phyloP scores from a whole-genome alignment of 1,139 yeast species.

The Geotrichum carabidarum region DNA sequence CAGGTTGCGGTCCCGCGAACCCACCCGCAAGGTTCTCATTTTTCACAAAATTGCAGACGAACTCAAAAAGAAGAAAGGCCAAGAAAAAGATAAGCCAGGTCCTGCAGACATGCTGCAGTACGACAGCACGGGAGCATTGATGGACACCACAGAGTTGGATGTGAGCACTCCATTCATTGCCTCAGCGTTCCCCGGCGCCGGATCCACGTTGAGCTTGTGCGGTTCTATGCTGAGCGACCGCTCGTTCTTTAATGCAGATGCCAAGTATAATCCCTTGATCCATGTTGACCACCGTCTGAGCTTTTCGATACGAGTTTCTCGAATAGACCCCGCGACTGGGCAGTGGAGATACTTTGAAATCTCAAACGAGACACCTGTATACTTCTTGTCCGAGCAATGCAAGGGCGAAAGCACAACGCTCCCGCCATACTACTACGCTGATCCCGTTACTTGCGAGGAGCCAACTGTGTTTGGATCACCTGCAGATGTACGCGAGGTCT shows the following conservation, averaged over 20 bases:
- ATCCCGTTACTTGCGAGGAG: background rate
- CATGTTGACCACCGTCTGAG: constrained; percentile 72
- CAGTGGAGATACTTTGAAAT: constrained; percentile 80
- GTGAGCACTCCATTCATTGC: too few relatives aligned
- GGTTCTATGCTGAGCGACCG: too few relatives aligned
- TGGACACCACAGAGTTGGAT: constrained; percentile 14
- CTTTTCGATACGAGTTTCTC: constrained; percentile 71
- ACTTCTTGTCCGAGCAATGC: constrained; percentile 67
- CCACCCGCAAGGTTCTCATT: constrained; percentile 29
- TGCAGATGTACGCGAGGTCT: background rate
- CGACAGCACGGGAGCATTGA: constrained; percentile 20
- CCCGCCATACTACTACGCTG: constrained; percentile 49
- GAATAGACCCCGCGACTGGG: constrained; percentile 41
- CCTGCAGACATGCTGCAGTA: constrained; percentile 10
- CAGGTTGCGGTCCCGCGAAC: constrained; percentile 30
- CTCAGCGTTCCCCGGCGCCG: too few relatives aligned
- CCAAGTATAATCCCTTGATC: constrained; percentile 61
- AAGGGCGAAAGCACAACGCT: constrained; percentile 60
- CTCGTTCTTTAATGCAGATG: constrained; percentile 54
- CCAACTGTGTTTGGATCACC: background rate
- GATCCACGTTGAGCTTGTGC: too few relatives aligned
- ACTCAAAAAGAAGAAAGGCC: constrained; percentile 12
- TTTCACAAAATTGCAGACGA: constrained; percentile 31
- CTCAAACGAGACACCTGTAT: constrained; percentile 79
- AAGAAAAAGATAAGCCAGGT: constrained; percentile 7